These are phyloP conservation scores for Blastocladiella britannica DNA, from an alignment of 192 early-diverging fungal genomes.

Conservation along the genomic window DNA sequence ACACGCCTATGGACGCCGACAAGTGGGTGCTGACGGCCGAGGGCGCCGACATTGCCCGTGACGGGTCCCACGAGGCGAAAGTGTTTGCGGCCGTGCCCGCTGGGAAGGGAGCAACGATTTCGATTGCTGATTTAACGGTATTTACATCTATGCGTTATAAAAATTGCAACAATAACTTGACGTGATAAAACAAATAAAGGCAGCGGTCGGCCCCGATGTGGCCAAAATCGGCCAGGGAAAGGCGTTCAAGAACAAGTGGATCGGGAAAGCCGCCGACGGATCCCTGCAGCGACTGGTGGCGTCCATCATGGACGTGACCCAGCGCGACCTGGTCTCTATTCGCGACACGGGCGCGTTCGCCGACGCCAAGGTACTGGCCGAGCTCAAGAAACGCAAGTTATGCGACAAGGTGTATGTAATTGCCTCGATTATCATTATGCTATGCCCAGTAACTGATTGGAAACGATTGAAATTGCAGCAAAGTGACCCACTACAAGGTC, in stretches of 20 bases:
- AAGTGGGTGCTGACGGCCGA: constrained; percentile 70
- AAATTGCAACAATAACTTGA: too few relatives aligned
- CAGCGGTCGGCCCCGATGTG: constrained; percentile 28
- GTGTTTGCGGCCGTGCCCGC: constrained; percentile 74
- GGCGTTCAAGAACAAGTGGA: constrained; percentile 97
- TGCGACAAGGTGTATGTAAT: constrained; percentile 41
- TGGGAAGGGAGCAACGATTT: constrained; percentile 13
- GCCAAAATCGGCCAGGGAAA: constrained; percentile 85
- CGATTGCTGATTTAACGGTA: constrained; percentile 1
- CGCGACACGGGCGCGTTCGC: constrained; percentile 34
- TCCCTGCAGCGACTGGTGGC: constrained; percentile 57
- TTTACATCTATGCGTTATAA: too few relatives aligned
- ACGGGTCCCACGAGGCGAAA: constrained; percentile 80
- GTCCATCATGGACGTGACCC: constrained; percentile 63
- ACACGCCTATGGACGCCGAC: constrained; percentile 55
- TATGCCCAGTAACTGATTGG: too few relatives aligned
- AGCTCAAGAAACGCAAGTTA: constrained; percentile 56
- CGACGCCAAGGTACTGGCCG: constrained; percentile 43
- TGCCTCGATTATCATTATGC: too few relatives aligned
- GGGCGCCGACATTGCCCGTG: constrained; percentile 59
- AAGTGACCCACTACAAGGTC: constrained; percentile 59
- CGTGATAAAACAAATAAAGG: too few relatives aligned
- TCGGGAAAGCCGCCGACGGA: constrained; percentile 49
- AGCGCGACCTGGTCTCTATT: constrained; percentile 48
- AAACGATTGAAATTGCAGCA: constrained; percentile 21